Percentiles rank a stretch among this genome's conserved stretches.
Evolutionary conservation across 306 rosid genomes (phyloP).

Genomic region (Castanospermum australe): DNA sequence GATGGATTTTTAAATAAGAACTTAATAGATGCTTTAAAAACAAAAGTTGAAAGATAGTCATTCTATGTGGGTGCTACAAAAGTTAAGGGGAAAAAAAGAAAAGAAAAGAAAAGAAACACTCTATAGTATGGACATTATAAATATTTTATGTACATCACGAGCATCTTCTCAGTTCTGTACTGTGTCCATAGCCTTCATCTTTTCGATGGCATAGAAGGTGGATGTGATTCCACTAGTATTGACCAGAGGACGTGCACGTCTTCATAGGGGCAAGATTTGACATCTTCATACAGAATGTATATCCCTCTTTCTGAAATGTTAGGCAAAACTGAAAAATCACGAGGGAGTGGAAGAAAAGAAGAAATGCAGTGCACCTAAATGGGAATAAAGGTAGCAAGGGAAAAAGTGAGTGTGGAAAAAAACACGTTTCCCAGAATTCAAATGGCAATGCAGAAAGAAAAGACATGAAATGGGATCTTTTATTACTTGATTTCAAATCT

Average conservation of each 20-base stretch:
- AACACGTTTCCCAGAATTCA: background rate
- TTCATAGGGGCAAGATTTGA: slow-evolving; percentile 82
- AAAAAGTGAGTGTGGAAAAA: background rate
- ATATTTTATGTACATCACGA: slow-evolving; percentile 30
- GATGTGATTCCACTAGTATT: slow-evolving; percentile 79
- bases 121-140: slow-evolving; percentile 34
- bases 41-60: slow-evolving; percentile 23
- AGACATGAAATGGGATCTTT: slow-evolving; percentile 1
- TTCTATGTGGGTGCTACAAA: slow-evolving; percentile 20
- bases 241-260: slow-evolving; percentile 95
- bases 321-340: background rate
- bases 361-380: background rate
- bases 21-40: slow-evolving; percentile 5
- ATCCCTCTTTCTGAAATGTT: slow-evolving; percentile 72
- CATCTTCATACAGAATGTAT: slow-evolving; percentile 91
- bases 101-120: background rate
- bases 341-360: background rate
- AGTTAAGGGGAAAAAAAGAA: slow-evolving; percentile 7
- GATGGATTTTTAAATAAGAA: slow-evolving; percentile 5
- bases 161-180: slow-evolving; percentile 29
- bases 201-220: slow-evolving; percentile 54
- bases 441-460: background rate
- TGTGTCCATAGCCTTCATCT: slow-evolving; percentile 34
- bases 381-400: background rate
- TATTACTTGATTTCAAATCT: background rate